Evolutionary conservation across 495 filamentous ascomycete genomes (phyloP), one percentile per base, ranked within the genome.

Genomic region (Collariella sp.): DNA sequence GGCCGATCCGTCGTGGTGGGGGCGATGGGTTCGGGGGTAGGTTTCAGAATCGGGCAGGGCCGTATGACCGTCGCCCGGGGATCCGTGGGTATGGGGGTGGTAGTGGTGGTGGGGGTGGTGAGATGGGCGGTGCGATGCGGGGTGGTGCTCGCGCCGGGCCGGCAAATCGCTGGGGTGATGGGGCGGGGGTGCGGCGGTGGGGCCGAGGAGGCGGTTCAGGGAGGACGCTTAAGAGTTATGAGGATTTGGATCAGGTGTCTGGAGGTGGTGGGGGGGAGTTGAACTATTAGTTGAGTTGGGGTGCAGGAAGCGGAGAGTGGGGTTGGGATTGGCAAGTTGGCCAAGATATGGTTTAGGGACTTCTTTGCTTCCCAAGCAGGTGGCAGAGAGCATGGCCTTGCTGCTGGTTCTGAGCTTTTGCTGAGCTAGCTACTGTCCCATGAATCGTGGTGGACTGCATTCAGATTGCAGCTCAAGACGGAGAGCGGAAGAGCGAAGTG

Each of bases 161-260:
- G 35, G 73, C 70, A 18, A 81, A 82, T 40, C 67, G 80, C 58
- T 81, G 83, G 83, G 76, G 80, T 49, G 75, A 86, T 60, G 79
- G 84, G 53, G 71, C 78, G 46, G 82, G 83, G 76, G 75, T 51
- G 85, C 84, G 42, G 82, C 84, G 1, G 82, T 90, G 57, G 87
- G 86, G 2, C 89, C 90, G 3, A 74, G 85, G 89, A 94, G 70
- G 87, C 91, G 1, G 88, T 95, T 2, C 85, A 90, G 58, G 93
- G 94, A 80, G 93, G 42, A 95, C 86, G 39, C 64, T 98, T 33
- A 95, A 93, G 77, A 94, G 87, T 67, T 98, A 98, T 68, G 94
- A 97, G 69, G 93, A 98, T 70, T 72, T 98, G 2, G 93, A 98
- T 73, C 91, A 93, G 15, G 76, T 79, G 29, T 74, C 76, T 13